Evolutionary conservation across 2,329 filamentous ascomycete species (phyloP).

Genomic region (Aspergillus intermedius): DNA sequence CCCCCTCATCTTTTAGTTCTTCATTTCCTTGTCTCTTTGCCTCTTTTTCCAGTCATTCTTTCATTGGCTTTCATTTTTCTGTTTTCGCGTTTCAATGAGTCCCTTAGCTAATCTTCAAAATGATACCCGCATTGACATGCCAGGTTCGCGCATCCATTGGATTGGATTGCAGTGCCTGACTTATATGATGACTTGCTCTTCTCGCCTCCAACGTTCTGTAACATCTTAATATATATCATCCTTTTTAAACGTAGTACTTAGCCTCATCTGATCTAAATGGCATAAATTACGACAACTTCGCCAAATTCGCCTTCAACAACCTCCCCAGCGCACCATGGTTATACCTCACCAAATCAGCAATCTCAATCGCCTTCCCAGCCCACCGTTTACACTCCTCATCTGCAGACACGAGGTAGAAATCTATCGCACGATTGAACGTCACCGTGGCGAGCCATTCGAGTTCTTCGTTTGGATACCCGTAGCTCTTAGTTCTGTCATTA

Average conservation of each 20-base stretch:
- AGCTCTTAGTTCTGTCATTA: background rate
- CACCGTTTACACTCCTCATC: slow-evolving; percentile 29
- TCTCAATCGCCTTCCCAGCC: slow-evolving; percentile 29
- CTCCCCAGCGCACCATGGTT: slow-evolving; percentile 15
- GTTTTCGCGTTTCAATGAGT: background rate
- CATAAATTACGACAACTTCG: slow-evolving; percentile 11
- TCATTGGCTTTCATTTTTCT: background rate
- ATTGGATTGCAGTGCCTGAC: no score
- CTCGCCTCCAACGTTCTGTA: background rate
- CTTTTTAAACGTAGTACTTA: background rate
- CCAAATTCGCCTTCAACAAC: slow-evolving; percentile 23
- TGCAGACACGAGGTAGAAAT: slow-evolving; percentile 38
- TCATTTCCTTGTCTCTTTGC: background rate
- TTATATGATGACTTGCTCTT: background rate
- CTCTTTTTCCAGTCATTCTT: background rate
- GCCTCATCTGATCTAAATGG: background rate
- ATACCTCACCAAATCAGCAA: slow-evolving; percentile 24
- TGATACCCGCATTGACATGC: slow-evolving; percentile 3
- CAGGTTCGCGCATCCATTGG: background rate
- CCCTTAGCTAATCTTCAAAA: slow-evolving; percentile 1
- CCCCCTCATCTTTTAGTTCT: no score
- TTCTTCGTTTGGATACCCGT: slow-evolving; percentile 47
- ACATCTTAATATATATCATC: background rate
- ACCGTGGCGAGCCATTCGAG: slow-evolving; percentile 52
- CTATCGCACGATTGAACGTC: slow-evolving; percentile 51